Evolutionary conservation across 1,284 basidiomycete genomes (phyloP).

Genomic region (Microstroma glucosiphilum): DNA sequence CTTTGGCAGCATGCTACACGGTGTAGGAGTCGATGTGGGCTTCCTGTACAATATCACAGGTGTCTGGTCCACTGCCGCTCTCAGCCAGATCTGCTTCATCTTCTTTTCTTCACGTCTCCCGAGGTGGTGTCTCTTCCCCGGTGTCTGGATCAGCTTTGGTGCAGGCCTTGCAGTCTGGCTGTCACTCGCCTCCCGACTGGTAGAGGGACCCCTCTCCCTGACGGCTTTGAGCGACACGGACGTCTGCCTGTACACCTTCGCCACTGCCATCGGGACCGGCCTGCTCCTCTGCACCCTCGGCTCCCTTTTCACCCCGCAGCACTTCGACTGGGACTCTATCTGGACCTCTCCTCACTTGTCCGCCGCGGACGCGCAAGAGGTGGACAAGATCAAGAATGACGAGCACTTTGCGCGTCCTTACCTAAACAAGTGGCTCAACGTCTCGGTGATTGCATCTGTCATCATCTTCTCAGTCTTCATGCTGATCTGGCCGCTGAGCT

Average conservation of each 20-base stretch:
- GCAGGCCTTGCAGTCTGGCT: conserved; percentile 44
- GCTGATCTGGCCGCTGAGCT: conserved; percentile 46
- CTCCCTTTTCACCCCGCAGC: conserved; percentile 22
- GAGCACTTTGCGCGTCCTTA: neutral
- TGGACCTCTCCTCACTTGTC: neutral
- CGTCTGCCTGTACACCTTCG: conserved; percentile 15
- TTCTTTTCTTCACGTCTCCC: conserved; percentile 41
- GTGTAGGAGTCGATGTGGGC: conserved; percentile 36
- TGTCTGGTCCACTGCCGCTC: conserved; percentile 30
- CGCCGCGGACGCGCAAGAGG: conserved; percentile 14
- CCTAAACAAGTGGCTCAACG: conserved; percentile 13
- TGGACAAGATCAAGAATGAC: conserved; percentile 10
- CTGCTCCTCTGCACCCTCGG: conserved; percentile 21
- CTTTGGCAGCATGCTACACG: conserved; percentile 38
- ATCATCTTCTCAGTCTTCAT: conserved; percentile 36
- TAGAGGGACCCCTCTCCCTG: conserved; percentile 27
- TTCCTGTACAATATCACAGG: conserved; percentile 39
- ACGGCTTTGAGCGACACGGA: conserved; percentile 25
- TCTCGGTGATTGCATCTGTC: conserved; percentile 19
- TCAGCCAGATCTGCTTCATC: conserved; percentile 33
- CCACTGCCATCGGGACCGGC: conserved; percentile 26
- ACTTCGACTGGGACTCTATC: conserved; percentile 33
- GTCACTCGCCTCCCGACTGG: conserved; percentile 25
- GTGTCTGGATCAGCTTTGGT: conserved; percentile 43
- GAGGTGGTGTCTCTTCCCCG: conserved; percentile 31